phyloP scores from a whole-genome alignment of 148 eudicot genomes.

The Nepenthes gracilis region DNA sequence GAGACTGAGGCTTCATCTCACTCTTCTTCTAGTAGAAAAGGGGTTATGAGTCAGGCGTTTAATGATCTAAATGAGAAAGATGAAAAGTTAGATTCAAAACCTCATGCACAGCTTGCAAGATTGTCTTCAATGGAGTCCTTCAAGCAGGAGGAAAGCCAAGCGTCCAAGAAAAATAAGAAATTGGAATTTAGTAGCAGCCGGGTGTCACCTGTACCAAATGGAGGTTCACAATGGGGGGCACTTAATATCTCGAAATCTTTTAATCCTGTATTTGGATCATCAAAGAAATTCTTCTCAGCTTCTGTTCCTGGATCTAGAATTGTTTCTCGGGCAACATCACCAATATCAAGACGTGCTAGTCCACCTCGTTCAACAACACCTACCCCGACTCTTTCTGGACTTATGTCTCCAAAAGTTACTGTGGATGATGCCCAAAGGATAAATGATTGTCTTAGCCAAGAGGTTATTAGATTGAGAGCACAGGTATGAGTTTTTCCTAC shows the following conservation, averaged over 20 bases:
- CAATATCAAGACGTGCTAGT: conserved; percentile 78
- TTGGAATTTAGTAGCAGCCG: conserved; percentile 87
- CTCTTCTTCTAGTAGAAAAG: conserved; percentile 67
- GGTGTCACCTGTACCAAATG: conserved; percentile 85
- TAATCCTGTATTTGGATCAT: conserved; percentile 88
- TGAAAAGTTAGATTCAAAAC: conserved; percentile 50
- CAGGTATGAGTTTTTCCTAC: conserved; percentile 44
- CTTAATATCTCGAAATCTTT: conserved; percentile 70
- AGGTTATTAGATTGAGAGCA: conserved; percentile 53
- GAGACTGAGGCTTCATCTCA: conserved; percentile 56
- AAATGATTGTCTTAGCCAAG: conserved; percentile 64
- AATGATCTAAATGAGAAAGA: conserved; percentile 55
- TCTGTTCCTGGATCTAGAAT: conserved; percentile 99
- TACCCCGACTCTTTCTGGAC: conserved; percentile 84
- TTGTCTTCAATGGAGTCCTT: conserved; percentile 75
- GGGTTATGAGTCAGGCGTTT: conserved; percentile 43
- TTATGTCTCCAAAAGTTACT: conserved; percentile 55
- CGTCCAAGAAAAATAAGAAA: conserved; percentile 76
- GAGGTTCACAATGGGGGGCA: conserved; percentile 82
- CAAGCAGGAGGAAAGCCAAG: conserved; percentile 40
- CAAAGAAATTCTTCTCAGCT: conserved; percentile 92
- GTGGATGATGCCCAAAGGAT: conserved; percentile 46
- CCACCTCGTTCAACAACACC: conserved; percentile 98
- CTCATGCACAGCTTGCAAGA: conserved; percentile 78
- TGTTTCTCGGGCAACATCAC: conserved; percentile 95